Conservation (phyloP, 148 eudicot genomes). For the Vaccinium darrowii region DNA sequence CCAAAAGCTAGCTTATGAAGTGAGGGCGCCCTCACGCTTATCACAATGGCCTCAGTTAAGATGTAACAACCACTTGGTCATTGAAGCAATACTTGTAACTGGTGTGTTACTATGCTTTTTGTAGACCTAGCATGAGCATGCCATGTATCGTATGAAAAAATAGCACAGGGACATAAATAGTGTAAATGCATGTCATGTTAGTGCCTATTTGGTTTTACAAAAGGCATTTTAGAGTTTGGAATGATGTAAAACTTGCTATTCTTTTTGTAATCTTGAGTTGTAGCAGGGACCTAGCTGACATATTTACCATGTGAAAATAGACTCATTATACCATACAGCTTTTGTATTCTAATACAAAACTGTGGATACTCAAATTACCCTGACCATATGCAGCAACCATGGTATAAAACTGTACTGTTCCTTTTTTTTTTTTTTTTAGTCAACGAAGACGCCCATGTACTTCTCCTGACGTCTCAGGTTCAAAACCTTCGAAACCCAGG, state of each 20-base stretch:
- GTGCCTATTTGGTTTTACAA: background rate
- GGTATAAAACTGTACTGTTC: background rate
- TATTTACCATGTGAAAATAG: background rate
- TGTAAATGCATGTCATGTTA: background rate
- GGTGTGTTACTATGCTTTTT: background rate
- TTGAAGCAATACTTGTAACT: slow-evolving; percentile 6
- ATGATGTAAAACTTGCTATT: background rate
- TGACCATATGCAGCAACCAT: background rate
- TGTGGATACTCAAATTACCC: background rate
- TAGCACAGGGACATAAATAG: background rate
- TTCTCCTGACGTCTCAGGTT: background rate
- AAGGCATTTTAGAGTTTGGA: background rate
- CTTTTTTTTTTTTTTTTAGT: background rate
- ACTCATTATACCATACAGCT: background rate
- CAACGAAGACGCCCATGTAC: background rate
- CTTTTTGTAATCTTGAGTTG: background rate
- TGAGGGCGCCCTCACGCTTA: too few species aligned
- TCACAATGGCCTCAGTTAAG: background rate
- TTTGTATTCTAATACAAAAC: background rate
- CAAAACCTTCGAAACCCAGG: too few species aligned
- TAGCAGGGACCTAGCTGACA: background rate
- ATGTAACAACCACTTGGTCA: background rate
- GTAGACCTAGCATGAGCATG: background rate
- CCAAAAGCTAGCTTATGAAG: too few species aligned
- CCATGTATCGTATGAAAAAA: background rate